Base-by-base conservation (phyloP, 1,284 basidiomycete species). In the Ceratobasidium sp. region DNA sequence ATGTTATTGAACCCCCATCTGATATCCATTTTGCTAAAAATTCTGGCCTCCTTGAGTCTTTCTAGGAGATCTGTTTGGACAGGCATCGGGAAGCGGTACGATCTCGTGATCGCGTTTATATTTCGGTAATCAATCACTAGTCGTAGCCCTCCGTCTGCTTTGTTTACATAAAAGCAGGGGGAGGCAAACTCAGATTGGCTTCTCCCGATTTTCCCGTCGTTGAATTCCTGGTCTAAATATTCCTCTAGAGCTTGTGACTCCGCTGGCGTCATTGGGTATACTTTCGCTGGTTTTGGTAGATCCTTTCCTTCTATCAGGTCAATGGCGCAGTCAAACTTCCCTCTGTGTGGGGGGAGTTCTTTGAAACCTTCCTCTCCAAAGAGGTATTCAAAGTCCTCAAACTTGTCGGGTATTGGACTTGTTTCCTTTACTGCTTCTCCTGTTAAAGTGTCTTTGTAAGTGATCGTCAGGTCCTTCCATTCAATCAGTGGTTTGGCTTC, bases 21-120 rank as follows among this genome's bases (percentile, higher is more conserved):
- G 26, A 78, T 23, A 42, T 78, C 77, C 23, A 78, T 26, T 28
- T 71, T 66, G 40, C 56, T 74, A 33, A 78, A 78, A 26, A 73
- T 40, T 38, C 65, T 66, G 28, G 68, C 77, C 2, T 65, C 54
- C 42, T 56, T 66, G 17, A 78, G 42, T 28, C 65, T 46, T 23
- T 78, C 69, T 12, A 68, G 1, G 3, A 68, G 48, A 33, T 54
- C 52, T 2, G 33, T 17, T 40, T 68, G 66, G 28, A 33, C 4
- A 12, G 71, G 59, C 28, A 75, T 75, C 12, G 71, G 71, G 40
- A 50, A 64, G 13, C 40, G 26, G 40, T 75, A 15, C 7, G 42
- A 23, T n/a, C 33, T 64, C 1, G 71, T 75, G 46, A 75, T 64
- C 12, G 42, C 59, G 28, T 75, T 75, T 5, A 64, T 12, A 23